A percentile compares a stretch with the other conserved stretches of the same genome.
Evolutionary conservation across 306 rosid species (phyloP).

Genomic region (Quercus glauca): DNA sequence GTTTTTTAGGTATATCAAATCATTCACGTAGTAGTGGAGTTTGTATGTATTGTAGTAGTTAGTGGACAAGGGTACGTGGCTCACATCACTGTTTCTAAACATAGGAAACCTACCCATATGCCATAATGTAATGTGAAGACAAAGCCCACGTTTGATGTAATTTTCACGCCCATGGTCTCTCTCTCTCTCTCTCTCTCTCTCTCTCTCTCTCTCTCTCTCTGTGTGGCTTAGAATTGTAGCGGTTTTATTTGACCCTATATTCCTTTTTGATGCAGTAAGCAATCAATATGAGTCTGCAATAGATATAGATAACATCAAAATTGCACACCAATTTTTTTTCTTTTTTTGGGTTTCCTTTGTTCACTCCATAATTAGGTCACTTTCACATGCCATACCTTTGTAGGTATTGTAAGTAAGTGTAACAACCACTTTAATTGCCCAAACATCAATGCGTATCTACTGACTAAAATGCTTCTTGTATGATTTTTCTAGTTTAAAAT

Average conservation of each 20-base stretch:
- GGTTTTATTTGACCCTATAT: slow-evolving; percentile 22
- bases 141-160: slow-evolving; percentile 27
- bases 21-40: slow-evolving; percentile 2
- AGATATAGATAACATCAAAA: background rate
- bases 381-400: slow-evolving; percentile 13
- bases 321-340: background rate
- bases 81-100: slow-evolving; percentile 33
- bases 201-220: slow-evolving; percentile 8
- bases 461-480: slow-evolving; percentile 1
- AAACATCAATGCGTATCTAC: background rate
- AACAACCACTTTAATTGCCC: background rate
- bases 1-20: background rate
- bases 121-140: slow-evolving; percentile 21
- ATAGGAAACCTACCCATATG: slow-evolving; percentile 35
- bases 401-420: background rate
- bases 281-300: background rate
- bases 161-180: slow-evolving; percentile 25
- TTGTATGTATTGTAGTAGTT: slow-evolving; percentile 17
- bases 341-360: background rate
- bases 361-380: background rate
- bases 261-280: background rate
- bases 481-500: no score
- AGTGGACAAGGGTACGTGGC: slow-evolving; percentile 36
- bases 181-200: background rate
- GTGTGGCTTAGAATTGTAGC: background rate